Base-by-base conservation (phyloP, 352 stramenopile genomes). In the Globisporangium yorkense region DNA sequence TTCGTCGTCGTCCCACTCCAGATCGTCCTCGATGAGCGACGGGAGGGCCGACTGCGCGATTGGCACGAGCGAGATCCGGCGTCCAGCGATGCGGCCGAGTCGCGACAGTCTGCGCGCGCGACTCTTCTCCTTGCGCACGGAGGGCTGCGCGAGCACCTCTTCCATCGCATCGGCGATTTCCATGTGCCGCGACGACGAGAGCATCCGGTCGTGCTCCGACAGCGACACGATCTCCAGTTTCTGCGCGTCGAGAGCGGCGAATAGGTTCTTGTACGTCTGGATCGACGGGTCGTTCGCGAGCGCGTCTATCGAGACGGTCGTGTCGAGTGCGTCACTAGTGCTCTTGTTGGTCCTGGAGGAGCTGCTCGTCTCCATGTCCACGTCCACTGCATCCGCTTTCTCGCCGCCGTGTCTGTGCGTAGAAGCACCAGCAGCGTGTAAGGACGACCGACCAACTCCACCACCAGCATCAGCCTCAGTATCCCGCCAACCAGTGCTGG, bases 141-240 rank as follows among this genome's bases (percentile, higher is more conserved):
- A 92, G 37, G 78, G 71, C 37, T 84, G 69, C 16, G 83, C 77
- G 24, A 92, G 62, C 43, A 87, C 64, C 39, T 81, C 69, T 54
- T 92, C 83, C 76, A 92, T 89, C 2, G 83, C 83, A 44, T 91
- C 75, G 27, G 83, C 79, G 51, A 92, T 88, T 40, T 75, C 67
- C 56, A 74, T 71, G 60, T 89, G 83, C 21, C 75, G 74, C 15
- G 63, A 67, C 7, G 79, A 87, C 27, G 80, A 88, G 39, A 92
- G 66, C 33, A 87, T 47, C 4, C 73, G 68, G 33, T 88, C 71
- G 56, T 88, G 77, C 54, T 88, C 77, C 0, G 67, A 70, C 41
- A 77, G 73, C 18, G 83, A 84, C 2, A 90, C 62, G 44, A 88
- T 73, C 60, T 91, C 83, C 15, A 92, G 51, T 46, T 72, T 63